Base-by-base conservation (phyloP, 345 rosid genomes). In the Populus nigra region DNA sequence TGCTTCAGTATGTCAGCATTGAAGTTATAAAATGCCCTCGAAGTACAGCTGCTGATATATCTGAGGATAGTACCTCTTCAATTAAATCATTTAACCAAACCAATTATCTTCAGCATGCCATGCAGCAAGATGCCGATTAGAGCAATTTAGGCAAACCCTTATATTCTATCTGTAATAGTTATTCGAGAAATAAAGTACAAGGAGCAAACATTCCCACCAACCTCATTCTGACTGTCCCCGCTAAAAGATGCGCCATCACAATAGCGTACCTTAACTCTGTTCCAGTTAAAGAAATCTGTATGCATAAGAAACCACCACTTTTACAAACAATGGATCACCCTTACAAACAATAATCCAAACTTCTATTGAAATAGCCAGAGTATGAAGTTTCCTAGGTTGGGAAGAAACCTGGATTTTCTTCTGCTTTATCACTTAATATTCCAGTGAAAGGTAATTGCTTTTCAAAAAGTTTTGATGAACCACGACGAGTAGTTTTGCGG, bases 231-330 rank as follows among this genome's bases (percentile, higher is more conserved):
- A 49, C 78, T 35, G 17, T 82, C 81, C 66, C 84, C 84, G 39
- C 35, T 50, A 59, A 82, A 82, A 69, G 84, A 82, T 8, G 84
- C 84, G 36, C 84, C 84, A 45, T 82, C 84, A 78, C 84, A 82
- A 59, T 82, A 82, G 17, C 81, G 78, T 31, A 82, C 53, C 65
- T 74, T 78, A 23, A 82, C 76, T 57, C 81, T 74, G 63, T 82
- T 82, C 84, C 84, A 82, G 68, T 78, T 78, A 43, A 62, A 82
- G 77, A 82, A 82, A 78, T 82, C 84, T 78, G 73, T 63, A 73
- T 36, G 23, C 39, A 73, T n/a, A 17, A 69, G 17, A 77, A 39
- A 71, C 23, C 66, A 35, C 9, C 50, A 47, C 50, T 1, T 15
- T 47, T 13, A 47, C 17, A 43, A 36, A 45, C 25, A 20, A 33